Conservation (phyloP, 306 rosid genomes). For the Cicer chorassanicum region DNA sequence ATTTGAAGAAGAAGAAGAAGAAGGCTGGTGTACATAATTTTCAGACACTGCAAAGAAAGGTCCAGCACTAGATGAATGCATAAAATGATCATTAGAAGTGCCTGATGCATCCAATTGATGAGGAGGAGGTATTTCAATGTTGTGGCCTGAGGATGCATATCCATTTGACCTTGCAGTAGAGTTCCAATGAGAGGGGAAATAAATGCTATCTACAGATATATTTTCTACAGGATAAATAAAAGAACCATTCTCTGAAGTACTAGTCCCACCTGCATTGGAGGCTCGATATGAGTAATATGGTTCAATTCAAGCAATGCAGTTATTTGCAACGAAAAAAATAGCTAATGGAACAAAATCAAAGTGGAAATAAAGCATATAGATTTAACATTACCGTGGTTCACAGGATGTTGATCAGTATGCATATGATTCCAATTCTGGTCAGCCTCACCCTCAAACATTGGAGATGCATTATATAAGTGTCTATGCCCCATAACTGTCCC, state of each 20-base stretch:
- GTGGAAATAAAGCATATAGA: slow-evolving; percentile 35
- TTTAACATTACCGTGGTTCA: slow-evolving; percentile 66
- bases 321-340: slow-evolving; percentile 25
- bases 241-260: slow-evolving; percentile 66
- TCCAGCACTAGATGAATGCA: slow-evolving; percentile 64
- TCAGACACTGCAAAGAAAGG: slow-evolving; percentile 57
- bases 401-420: slow-evolving; percentile 67
- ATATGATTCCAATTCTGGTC: slow-evolving; percentile 82
- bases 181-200: slow-evolving; percentile 69
- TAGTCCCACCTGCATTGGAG: slow-evolving; percentile 59
- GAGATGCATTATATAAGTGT: slow-evolving; percentile 66
- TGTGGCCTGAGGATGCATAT: slow-evolving; percentile 63
- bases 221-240: slow-evolving; percentile 67
- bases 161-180: slow-evolving; percentile 62
- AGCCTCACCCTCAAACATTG: slow-evolving; percentile 67
- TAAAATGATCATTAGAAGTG: slow-evolving; percentile 66
- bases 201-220: slow-evolving; percentile 58
- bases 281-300: slow-evolving; percentile 35
- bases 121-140: slow-evolving; percentile 61
- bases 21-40: slow-evolving; percentile 57
- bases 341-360: slow-evolving; percentile 6
- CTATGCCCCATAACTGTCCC: slow-evolving; percentile 75
- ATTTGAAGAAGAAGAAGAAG: slow-evolving; percentile 58
- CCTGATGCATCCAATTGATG: slow-evolving; percentile 68
- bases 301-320: slow-evolving; percentile 14